Percentiles rank a stretch among this genome's conserved stretches.
Evolutionary conservation across 257 asterid genomes (phyloP).

Genomic region (Marsdenia floribunda): DNA sequence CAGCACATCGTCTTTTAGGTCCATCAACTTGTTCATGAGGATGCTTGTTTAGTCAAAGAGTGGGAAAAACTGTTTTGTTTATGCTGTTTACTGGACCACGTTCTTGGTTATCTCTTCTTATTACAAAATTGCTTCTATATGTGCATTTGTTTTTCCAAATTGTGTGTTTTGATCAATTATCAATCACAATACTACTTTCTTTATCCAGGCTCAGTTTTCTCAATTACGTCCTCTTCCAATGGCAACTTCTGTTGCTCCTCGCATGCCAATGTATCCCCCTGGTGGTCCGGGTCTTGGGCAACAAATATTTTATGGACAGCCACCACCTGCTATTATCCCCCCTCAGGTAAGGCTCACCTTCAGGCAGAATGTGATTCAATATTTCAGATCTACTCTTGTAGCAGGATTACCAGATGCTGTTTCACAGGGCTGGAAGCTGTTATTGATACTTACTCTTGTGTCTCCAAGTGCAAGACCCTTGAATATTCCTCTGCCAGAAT

Average conservation of each 20-base stretch:
- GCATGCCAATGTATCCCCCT: constrained; percentile 67
- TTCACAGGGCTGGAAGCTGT: not conserved
- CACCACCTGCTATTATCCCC: constrained; percentile 73
- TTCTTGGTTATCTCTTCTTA: no score
- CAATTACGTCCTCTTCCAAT: constrained; percentile 78
- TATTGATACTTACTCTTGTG: not conserved
- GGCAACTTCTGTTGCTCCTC: constrained; percentile 70
- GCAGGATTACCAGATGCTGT: not conserved
- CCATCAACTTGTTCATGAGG: not conserved
- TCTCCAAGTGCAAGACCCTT: not conserved
- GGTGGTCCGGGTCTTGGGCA: constrained; percentile 94
- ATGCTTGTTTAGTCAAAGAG: not conserved
- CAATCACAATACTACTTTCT: constrained; percentile 7
- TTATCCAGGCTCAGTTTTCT: constrained; percentile 76
- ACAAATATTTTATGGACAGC: constrained; percentile 82
- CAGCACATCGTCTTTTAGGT: no score
- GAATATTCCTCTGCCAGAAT: not conserved
- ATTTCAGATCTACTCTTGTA: not conserved
- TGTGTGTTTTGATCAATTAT: not conserved
- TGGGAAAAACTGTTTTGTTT: no score
- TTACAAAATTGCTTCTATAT: not conserved
- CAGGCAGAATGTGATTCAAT: not conserved
- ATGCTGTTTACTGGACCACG: not conserved
- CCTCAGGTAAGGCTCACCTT: constrained; percentile 51
- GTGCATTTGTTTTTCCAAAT: not conserved